Conservation (phyloP, 371 early-diverging fungal genomes). For the Apophysomyces sp. region DNA sequence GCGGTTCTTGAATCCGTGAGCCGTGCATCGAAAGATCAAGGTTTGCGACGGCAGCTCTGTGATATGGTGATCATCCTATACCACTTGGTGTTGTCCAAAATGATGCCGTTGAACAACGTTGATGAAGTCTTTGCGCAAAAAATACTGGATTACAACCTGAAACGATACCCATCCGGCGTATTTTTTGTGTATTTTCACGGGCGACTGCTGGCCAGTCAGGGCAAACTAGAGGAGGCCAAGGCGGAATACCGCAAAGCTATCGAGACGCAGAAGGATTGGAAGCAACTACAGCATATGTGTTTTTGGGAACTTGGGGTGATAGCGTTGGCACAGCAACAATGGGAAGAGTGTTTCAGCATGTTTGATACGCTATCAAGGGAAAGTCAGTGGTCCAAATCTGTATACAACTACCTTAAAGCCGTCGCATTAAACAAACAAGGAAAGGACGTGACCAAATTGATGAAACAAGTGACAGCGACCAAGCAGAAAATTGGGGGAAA, state of each 20-base stretch:
- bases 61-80: constrained; percentile 63
- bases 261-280: constrained; percentile 62
- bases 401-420: constrained; percentile 67
- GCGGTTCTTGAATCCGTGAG: constrained; percentile 59
- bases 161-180: constrained; percentile 56
- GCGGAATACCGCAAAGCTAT: constrained; percentile 46
- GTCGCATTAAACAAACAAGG: constrained; percentile 44
- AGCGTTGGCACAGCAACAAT: constrained; percentile 49
- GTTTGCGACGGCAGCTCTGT: constrained; percentile 53
- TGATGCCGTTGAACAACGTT: constrained; percentile 54
- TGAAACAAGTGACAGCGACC: constrained; percentile 58
- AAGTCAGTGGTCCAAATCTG: constrained; percentile 78
- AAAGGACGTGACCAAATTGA: constrained; percentile 28
- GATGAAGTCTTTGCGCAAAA: constrained; percentile 44
- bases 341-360: constrained; percentile 50
- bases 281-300: constrained; percentile 73
- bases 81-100: constrained; percentile 66
- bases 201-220: constrained; percentile 48
- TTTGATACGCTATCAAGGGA: constrained; percentile 60
- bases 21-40: constrained; percentile 17
- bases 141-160: constrained; percentile 40
- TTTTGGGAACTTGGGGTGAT: constrained; percentile 72
- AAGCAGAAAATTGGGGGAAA: constrained; percentile 77
- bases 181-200: constrained; percentile 67
- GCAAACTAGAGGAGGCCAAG: constrained; percentile 50